Evolutionary conservation across 2,329 filamentous ascomycete genomes (phyloP).

Genomic region (Colletotrichum melonis): DNA sequence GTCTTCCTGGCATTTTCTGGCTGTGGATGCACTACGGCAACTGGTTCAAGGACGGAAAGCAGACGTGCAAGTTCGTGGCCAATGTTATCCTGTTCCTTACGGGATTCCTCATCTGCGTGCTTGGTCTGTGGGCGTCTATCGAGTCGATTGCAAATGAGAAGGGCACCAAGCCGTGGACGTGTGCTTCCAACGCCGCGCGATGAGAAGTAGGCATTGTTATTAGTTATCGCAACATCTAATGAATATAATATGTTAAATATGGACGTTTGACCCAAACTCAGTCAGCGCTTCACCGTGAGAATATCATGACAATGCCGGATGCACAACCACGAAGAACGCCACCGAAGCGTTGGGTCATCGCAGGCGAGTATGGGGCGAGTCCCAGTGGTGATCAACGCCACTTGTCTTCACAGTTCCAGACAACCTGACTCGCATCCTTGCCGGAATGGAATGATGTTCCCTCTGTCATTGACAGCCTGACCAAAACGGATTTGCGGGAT

Average conservation of each 20-base stretch:
- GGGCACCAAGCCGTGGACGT: slow-evolving; percentile 49
- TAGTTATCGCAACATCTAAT: not conserved
- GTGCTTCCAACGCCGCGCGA: slow-evolving; percentile 42
- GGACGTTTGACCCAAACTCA: not conserved
- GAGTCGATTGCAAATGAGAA: slow-evolving; percentile 47
- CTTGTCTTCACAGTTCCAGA: not conserved
- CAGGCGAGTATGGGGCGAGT: not conserved
- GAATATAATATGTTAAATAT: slow-evolving; percentile 13
- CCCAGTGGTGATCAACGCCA: not conserved
- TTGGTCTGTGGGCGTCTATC: slow-evolving; percentile 53
- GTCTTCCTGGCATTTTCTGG: slow-evolving; percentile 60
- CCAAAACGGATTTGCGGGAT: not conserved
- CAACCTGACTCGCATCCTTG: not conserved
- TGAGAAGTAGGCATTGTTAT: not conserved
- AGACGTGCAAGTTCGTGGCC: slow-evolving; percentile 44
- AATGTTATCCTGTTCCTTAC: slow-evolving; percentile 47
- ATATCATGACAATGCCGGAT: no score
- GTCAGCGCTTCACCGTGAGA: not conserved
- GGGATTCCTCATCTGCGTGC: slow-evolving; percentile 49
- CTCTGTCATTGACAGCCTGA: not conserved
- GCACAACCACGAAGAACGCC: no score
- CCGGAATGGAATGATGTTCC: not conserved
- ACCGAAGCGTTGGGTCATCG: not conserved
- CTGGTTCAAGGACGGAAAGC: slow-evolving; percentile 48
- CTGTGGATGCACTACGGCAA: slow-evolving; percentile 58